Conservation (phyloP, 2,329 filamentous ascomycete genomes). For the Aspergillus fischeri region DNA sequence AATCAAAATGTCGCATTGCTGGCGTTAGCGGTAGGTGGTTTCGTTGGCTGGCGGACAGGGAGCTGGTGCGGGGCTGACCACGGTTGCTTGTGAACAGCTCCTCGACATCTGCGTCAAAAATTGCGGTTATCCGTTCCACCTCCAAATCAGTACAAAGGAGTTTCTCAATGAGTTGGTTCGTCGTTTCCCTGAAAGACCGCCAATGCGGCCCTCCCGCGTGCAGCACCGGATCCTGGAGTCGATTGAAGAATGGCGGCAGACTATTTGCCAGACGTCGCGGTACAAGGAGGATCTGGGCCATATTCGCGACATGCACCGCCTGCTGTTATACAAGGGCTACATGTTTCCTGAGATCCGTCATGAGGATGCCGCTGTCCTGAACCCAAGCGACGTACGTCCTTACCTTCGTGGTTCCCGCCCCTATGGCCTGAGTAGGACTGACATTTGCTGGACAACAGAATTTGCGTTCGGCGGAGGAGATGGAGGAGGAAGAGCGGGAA, state of each 20-base stretch:
- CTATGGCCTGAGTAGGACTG: neutral
- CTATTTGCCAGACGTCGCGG: conserved; percentile 95
- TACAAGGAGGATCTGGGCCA: conserved; percentile 97
- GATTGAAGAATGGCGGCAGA: conserved; percentile 97
- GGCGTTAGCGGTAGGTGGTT: conserved; percentile 62
- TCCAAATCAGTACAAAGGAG: conserved; percentile 98
- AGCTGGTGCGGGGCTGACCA: conserved; percentile 14
- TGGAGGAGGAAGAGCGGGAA: conserved; percentile 94
- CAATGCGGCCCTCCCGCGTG: conserved; percentile 77
- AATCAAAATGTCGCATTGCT: conserved; percentile 93
- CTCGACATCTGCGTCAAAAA: conserved; percentile 99
- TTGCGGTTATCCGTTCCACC: conserved; percentile 97
- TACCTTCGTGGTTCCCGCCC: conserved; percentile 1
- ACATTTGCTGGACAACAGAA: conserved; percentile 56
- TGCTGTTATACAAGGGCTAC: conserved; percentile 96
- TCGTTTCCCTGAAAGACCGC: conserved; percentile 89
- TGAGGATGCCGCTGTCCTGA: conserved; percentile 93
- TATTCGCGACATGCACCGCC: conserved; percentile 93
- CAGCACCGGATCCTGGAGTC: conserved; percentile 90
- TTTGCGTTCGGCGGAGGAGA: conserved; percentile 92
- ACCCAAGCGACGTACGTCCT: conserved; percentile 83
- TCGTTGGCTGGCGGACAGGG: conserved; percentile 1
- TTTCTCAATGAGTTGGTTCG: conserved; percentile 98
- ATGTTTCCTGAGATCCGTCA: conserved; percentile 86
- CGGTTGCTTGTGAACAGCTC: conserved; percentile 48